Base-by-base conservation (phyloP, 495 filamentous ascomycete genomes). In the Entonaema liquescens region DNA sequence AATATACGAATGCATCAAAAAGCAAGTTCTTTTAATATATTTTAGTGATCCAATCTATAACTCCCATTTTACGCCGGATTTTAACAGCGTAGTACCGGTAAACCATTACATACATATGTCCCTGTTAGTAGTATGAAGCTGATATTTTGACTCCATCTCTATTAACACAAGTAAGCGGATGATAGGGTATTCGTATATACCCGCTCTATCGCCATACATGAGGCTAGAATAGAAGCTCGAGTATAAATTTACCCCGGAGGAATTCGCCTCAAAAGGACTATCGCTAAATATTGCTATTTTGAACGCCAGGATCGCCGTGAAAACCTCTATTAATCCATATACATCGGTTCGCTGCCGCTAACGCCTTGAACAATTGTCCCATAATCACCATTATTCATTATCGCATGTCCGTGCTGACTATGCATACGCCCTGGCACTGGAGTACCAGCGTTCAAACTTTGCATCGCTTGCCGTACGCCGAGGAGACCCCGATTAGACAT, bases 261-360 rank as follows among this genome's bases (percentile, higher is more conserved):
- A 6, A 56, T 49, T 50, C 36, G 9, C 58, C 38, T 35, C 19
- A 23, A 44, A 25, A 49, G 3, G 53, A 54, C 55, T 47, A 62
- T 42, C 21, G 31, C 59, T n/a, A 33, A 12, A 26, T 54, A 12
- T 58, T 47, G 56, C 65, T 68, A 17, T 64, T 72, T 73, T 73
- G 26, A 73, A 73, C 70, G 70, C 70, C 70, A 25, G 19, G 49
- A 55, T 56, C 69, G 23, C 42, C 33, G 31, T 65, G 57, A 52
- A 26, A 58, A 15, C 42, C 19, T 73, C 52, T 63, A 55, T 76
- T 59, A 77, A 44, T 80, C 78, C 71, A 80, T 77, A 63, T 78
- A 82, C 80, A 82, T 82, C 15, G 76, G 75, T n/a, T 82, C 80
- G 60, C 75, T 73, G 21, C 74, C 74, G 59, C 65, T 71, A 65